These are phyloP conservation scores for Globisporangium recalcitrans DNA, from an alignment of 352 stramenopile species.

Conservation along the genomic window DNA sequence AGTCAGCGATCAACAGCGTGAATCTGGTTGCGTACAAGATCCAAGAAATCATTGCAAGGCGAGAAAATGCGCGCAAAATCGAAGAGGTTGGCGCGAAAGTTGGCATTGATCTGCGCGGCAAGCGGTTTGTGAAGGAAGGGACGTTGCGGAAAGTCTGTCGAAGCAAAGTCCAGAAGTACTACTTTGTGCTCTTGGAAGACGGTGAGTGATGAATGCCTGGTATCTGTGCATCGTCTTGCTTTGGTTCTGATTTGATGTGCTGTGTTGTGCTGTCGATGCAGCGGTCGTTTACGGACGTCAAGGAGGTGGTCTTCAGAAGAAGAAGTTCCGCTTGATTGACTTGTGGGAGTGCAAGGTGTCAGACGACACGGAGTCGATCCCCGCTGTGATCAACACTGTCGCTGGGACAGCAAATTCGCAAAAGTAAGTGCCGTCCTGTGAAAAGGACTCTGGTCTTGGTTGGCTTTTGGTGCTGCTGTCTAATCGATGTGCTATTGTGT, in stretches of 20 bases:
- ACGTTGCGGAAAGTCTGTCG: conserved; percentile 82
- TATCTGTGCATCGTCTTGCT: background rate
- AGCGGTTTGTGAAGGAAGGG: conserved; percentile 70
- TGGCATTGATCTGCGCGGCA: conserved; percentile 58
- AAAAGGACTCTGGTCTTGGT: background rate
- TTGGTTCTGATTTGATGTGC: background rate
- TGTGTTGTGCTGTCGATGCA: conserved; percentile 13
- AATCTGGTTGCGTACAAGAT: conserved; percentile 73
- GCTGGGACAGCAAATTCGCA: conserved; percentile 40
- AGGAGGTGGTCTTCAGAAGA: conserved; percentile 58
- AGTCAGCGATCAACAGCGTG: conserved; percentile 68
- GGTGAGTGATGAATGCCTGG: conserved; percentile 32
- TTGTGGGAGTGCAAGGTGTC: conserved; percentile 76
- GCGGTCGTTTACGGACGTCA: conserved; percentile 69
- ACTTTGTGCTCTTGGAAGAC: conserved; percentile 80
- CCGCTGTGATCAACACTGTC: conserved; percentile 58
- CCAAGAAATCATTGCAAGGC: conserved; percentile 70
- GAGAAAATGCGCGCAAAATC: conserved; percentile 62
- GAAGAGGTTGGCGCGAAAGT: conserved; percentile 56
- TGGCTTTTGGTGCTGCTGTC: background rate
- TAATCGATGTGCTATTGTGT: background rate
- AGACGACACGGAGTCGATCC: conserved; percentile 62
- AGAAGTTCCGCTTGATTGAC: conserved; percentile 79
- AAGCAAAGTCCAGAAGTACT: conserved; percentile 79
- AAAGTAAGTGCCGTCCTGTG: conserved; percentile 31